Evolutionary conservation across 192 early-diverging fungal genomes (phyloP), one percentile per base, ranked within the genome.

Genomic region (Umbelopsis isabellina): DNA sequence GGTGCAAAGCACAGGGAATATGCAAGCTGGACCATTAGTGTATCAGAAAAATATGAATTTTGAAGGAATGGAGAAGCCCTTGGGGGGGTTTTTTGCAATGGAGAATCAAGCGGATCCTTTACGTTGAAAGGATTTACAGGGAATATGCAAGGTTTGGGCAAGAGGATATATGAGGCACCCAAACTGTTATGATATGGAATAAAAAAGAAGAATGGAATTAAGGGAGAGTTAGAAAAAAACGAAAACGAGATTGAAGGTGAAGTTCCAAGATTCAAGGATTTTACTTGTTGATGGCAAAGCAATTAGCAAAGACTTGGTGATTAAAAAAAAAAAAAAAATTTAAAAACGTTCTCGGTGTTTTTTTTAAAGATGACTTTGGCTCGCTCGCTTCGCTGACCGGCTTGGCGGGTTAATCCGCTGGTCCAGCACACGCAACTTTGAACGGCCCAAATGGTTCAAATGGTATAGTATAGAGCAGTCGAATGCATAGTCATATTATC

Each of bases 1-100:
- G 76, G 76, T 45, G 68, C 67, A 52, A 67, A 78, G n/a, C 71
- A 51, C 37, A 78, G 73, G 12, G 76, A 73, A 47, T 67, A 69
- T 30, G 68, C 69, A 15, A 61, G 55, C 30, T 61, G 55, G 30
- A 61, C 55, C 55, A 61, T 61, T 61, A 35, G 7, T 35, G 33
- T 61, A 30, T 61, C 55, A 49, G 18, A 61, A 61, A 55, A 30
- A 55, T 41, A 41, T 41, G 37, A 41, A 41, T 41, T 41, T 41
- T 41, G 37, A 61, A 61, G 55, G 55, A 61, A 61, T 61, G 55
- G 55, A 61, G 55, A 61, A 35, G 27, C 55, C 25, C 16, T 18
- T 35, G 15, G 30, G 25, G 25, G 23, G n/a, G n/a, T n/a, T 41
- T 41, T 41, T 41, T 41, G 23, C 10, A 30, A 18, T 33, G 25